Evolutionary conservation across 352 stramenopile species (phyloP).

Genomic region (Hyphochytrium catenoides): DNA sequence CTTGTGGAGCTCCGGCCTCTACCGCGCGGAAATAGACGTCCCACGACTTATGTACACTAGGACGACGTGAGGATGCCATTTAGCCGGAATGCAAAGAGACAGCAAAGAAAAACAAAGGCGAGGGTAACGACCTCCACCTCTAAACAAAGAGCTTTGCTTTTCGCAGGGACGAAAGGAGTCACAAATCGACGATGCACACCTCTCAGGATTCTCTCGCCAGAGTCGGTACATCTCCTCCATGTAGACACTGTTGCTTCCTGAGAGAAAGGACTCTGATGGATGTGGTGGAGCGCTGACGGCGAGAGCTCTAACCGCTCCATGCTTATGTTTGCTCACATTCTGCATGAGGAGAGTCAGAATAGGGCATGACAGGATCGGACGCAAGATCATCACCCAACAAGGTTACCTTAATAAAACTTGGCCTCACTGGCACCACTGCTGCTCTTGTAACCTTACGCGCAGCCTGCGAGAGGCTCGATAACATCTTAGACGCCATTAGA

Average conservation of each 20-base stretch:
- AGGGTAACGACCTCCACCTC: not conserved
- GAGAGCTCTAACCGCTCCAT: too few relatives aligned
- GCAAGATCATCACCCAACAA: too few relatives aligned
- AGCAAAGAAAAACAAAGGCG: not conserved
- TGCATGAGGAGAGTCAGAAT: too few relatives aligned
- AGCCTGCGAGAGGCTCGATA: too few relatives aligned
- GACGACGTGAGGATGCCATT: too few relatives aligned
- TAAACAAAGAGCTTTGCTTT: not conserved
- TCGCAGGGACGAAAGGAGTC: not conserved
- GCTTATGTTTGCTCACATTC: too few relatives aligned
- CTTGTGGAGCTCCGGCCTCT: slow-evolving; percentile 41
- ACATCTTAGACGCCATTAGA: too few relatives aligned
- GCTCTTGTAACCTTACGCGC: too few relatives aligned
- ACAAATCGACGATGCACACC: slow-evolving; percentile 9
- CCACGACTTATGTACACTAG: slow-evolving; percentile 59
- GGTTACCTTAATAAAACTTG: too few relatives aligned
- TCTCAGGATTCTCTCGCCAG: slow-evolving; percentile 69
- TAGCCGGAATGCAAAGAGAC: slow-evolving; percentile 1
- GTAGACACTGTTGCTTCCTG: slow-evolving; percentile 79
- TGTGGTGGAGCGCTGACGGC: slow-evolving; percentile 27
- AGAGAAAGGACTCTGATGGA: slow-evolving; percentile 75
- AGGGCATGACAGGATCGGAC: too few relatives aligned
- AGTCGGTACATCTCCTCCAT: slow-evolving; percentile 90
- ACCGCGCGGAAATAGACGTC: slow-evolving; percentile 58
- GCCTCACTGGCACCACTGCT: too few relatives aligned